Conservation (phyloP, 495 filamentous ascomycete genomes). For the Sphaerosporella brunnea region DNA sequence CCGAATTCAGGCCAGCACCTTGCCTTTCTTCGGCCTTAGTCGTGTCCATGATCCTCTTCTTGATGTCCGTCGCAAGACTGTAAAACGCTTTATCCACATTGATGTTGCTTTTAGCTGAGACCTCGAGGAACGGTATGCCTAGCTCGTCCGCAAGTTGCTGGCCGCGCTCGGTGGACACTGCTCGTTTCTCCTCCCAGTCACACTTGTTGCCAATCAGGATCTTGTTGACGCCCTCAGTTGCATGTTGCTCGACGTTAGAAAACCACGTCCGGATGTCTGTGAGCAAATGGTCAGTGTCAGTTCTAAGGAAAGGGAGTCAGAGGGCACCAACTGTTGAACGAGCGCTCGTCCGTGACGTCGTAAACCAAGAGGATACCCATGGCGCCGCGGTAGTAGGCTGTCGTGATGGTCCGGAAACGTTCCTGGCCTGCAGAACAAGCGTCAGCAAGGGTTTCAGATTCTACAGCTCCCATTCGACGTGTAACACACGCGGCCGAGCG, state of each 20-base stretch:
- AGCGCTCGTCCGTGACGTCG: constrained; percentile 93
- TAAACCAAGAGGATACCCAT: constrained; percentile 98
- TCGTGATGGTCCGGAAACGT: constrained; percentile 95
- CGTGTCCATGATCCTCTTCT: constrained; percentile 82
- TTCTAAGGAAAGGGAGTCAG: background rate
- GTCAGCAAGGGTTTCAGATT: constrained; percentile 5
- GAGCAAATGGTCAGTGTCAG: background rate
- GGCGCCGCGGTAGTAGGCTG: constrained; percentile 92
- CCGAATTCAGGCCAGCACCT: constrained; percentile 51
- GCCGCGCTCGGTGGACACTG: constrained; percentile 78
- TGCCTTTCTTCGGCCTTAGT: constrained; percentile 57
- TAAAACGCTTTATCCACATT: constrained; percentile 99
- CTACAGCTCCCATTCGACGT: no score
- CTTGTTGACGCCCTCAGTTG: constrained; percentile 98
- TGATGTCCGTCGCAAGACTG: constrained; percentile 86
- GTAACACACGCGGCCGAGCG: background rate
- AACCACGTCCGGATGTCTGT: constrained; percentile 98
- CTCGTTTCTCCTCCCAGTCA: constrained; percentile 98
- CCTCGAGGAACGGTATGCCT: constrained; percentile 94
- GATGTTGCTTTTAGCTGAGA: constrained; percentile 96
- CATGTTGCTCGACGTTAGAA: constrained; percentile 96
- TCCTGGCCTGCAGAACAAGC: constrained; percentile 45
- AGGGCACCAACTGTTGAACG: constrained; percentile 73
- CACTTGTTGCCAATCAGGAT: constrained; percentile 99
- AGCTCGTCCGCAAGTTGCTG: constrained; percentile 90